Evolutionary conservation across 768 basidiomycete genomes (phyloP), one percentile per base, ranked within the genome.

Genomic region (Panus rudis): DNA sequence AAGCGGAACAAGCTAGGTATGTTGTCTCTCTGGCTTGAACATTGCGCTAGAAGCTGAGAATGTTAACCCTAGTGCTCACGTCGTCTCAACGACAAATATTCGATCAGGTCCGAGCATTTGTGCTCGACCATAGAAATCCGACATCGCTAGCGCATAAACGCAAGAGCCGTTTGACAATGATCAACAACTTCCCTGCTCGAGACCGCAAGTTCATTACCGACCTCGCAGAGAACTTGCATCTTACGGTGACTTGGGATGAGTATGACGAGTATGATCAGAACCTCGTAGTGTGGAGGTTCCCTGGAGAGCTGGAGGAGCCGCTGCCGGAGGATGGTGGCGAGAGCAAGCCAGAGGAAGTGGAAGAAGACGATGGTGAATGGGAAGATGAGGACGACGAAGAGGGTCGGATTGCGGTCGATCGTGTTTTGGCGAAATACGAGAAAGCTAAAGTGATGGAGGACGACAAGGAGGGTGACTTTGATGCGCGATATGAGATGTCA

Each of bases 191-290:
- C 63, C 72, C 88, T 0, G 81, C 90, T 4, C 70, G 80, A 31
- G 92, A 98, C 49, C 73, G 86, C 32, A 70, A 69, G 38, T 97
- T 97, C 56, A 79, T 98, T 25, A 72, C 66, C 28, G 78, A 75
- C 21, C 70, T 99, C 17, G 81, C 85, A 4, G 72, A 77, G 30
- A 83, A 92, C 37, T 62, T 98, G 33, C 81, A 89, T 57, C 72
- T 98, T 11, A 72, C 63, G 17, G 58, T 93, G 21, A 69, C 82
- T n/a, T 99, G 92, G 91, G 94, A 98, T 57, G 92, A 93, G 57
- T 92, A 81, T 52, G 86, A 92, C 48, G 86, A 85, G 6, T 68
- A 89, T 35, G 87, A 89, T 47, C 71, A 79, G 56, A 88, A 88
- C 53, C 56, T 92, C 20, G 77, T 87, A 31, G 83, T 81, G 16